These are phyloP conservation scores for Fragosphaeria purpurea DNA, from an alignment of 2,329 filamentous ascomycete species.

Conservation along the genomic window DNA sequence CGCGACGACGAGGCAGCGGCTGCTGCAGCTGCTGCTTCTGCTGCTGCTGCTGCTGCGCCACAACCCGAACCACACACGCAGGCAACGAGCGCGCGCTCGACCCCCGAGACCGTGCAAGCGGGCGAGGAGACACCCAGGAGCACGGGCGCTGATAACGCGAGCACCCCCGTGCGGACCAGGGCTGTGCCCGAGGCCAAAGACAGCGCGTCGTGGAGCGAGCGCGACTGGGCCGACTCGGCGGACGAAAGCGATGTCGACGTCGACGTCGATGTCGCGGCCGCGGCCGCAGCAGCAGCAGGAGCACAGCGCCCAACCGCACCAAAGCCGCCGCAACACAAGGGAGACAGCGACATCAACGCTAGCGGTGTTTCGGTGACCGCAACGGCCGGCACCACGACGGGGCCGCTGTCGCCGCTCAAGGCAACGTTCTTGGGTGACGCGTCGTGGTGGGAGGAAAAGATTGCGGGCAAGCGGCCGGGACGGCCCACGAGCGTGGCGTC, in stretches of 20 bases:
- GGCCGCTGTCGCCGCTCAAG: slow-evolving; percentile 2
- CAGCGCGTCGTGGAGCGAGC: slow-evolving; percentile 56
- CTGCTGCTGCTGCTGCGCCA: too few relatives aligned
- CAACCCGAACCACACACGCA: too few relatives aligned
- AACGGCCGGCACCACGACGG: slow-evolving; percentile 5
- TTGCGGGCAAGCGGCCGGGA: slow-evolving; percentile 4
- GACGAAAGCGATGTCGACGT: slow-evolving; percentile 29
- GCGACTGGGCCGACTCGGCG: slow-evolving; percentile 49
- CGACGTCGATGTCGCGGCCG: too few relatives aligned
- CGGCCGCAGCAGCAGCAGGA: too few relatives aligned
- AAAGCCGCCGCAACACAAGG: too few relatives aligned
- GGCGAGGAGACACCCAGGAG: too few relatives aligned
- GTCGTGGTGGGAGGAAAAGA: slow-evolving; percentile 8
- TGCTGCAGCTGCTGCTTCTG: too few relatives aligned
- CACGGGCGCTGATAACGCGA: neutral
- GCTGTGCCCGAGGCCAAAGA: slow-evolving; percentile 29
- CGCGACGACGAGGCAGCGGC: neutral
- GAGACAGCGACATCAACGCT: too few relatives aligned
- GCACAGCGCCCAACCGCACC: too few relatives aligned
- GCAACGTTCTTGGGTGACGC: neutral
- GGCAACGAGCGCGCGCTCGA: too few relatives aligned
- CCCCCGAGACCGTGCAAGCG: too few relatives aligned
- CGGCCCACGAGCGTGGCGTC: neutral
- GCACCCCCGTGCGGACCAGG: neutral
- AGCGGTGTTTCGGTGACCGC: slow-evolving; percentile 4